Conservation (phyloP, 306 rosid genomes). For the Vicia faba region DNA sequence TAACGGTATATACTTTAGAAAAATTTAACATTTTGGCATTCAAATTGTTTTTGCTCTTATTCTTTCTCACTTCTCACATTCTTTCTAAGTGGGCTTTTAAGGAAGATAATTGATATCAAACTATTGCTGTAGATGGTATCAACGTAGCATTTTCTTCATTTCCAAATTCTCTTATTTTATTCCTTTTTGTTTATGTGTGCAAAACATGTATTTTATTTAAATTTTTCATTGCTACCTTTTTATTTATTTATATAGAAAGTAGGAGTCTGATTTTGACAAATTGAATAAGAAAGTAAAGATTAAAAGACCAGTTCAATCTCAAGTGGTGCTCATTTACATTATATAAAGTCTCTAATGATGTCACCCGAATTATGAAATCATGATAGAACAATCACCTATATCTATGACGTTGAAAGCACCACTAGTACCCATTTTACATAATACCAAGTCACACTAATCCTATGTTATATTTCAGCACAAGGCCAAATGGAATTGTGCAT, state of each 20-base stretch:
- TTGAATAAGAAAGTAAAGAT: neutral
- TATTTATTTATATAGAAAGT: neutral
- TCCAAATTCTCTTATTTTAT: neutral
- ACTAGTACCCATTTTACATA: neutral
- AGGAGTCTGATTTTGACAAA: neutral
- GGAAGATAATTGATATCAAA: constrained; percentile 7
- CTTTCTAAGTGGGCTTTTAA: neutral
- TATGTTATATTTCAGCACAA: too few species aligned
- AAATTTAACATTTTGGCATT: neutral
- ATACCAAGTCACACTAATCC: too few species aligned
- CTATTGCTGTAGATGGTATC: neutral
- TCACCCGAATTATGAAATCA: neutral
- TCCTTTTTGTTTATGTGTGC: neutral
- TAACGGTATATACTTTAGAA: neutral
- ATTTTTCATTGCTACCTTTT: neutral
- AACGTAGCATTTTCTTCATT: neutral
- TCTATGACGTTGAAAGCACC: neutral
- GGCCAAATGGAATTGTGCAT: too few species aligned
- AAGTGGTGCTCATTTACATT: neutral
- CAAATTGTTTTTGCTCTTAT: neutral
- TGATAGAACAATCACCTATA: constrained; percentile 7
- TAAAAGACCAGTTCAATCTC: neutral
- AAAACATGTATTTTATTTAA: constrained; percentile 2
- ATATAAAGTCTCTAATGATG: neutral
- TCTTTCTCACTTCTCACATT: neutral